Evolutionary conservation across 345 rosid genomes (phyloP).

Genomic region (Pugionium dolabratum): DNA sequence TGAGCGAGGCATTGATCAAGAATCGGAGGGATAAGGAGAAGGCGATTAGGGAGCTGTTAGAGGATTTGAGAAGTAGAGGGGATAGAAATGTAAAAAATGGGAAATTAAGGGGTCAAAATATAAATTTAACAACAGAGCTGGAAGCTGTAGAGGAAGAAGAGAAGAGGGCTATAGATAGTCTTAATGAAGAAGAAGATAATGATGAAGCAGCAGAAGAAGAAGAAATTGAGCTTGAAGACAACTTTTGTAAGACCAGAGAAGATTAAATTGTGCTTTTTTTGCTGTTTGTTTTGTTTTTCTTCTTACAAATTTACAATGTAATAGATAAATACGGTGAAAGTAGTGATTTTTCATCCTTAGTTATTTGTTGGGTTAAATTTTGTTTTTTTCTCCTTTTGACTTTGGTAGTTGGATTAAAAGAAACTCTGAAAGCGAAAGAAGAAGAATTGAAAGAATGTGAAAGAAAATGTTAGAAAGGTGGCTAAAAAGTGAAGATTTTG

Average conservation of each 20-base stretch:
- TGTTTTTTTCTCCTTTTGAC: not conserved
- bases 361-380: not conserved
- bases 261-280: conserved; percentile 14
- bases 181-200: conserved; percentile 42
- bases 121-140: conserved; percentile 39
- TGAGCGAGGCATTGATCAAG: conserved; percentile 81
- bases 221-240: conserved; percentile 43
- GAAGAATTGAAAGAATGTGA: not conserved
- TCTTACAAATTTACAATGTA: conserved; percentile 6
- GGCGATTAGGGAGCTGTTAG: conserved; percentile 63
- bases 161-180: conserved; percentile 80
- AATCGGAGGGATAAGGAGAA: conserved; percentile 56
- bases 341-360: conserved; percentile 5
- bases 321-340: conserved; percentile 9
- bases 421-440: conserved; percentile 18
- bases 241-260: conserved; percentile 41
- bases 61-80: conserved; percentile 49
- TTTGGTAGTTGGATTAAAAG: conserved; percentile 18
- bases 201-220: conserved; percentile 32
- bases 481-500: conserved; percentile 25
- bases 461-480: conserved; percentile 1
- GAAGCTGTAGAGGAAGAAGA: conserved; percentile 69
- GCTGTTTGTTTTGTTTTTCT: not conserved
- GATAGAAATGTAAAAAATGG: conserved; percentile 47
- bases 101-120: conserved; percentile 34